Conservation (phyloP, 345 rosid species). For the Linum lewisii region DNA sequence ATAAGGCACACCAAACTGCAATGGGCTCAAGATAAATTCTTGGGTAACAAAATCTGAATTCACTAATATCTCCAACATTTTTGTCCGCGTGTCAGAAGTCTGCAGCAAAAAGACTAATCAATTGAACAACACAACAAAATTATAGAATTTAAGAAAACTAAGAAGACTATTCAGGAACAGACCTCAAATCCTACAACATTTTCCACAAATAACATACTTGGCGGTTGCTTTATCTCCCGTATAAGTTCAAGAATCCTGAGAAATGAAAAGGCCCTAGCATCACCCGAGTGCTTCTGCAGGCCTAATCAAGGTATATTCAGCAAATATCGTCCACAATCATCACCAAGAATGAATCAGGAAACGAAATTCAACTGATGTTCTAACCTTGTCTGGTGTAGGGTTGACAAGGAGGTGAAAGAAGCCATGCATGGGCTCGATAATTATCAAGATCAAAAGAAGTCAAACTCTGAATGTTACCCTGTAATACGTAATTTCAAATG, state of each 20-base stretch:
- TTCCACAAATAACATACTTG: conserved; percentile 58
- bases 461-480: conserved; percentile 90
- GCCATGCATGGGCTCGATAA: conserved; percentile 75
- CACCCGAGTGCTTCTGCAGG: conserved; percentile 85
- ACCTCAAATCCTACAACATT: conserved; percentile 94
- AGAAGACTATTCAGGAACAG: conserved; percentile 16
- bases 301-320: conserved; percentile 35
- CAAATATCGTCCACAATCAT: conserved; percentile 11
- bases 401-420: conserved; percentile 98
- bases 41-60: conserved; percentile 45
- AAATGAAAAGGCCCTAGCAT: conserved; percentile 87
- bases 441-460: conserved; percentile 62
- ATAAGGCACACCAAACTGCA: conserved; percentile 92
- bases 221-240: conserved; percentile 49
- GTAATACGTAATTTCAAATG: background rate
- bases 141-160: background rate
- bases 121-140: background rate
- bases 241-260: conserved; percentile 86
- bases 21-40: conserved; percentile 86
- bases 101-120: conserved; percentile 23
- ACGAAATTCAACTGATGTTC: background rate
- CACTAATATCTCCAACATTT: conserved; percentile 56
- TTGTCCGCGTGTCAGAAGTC: conserved; percentile 73
- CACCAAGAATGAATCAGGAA: background rate
- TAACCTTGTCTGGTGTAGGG: conserved; percentile 96